Percentiles rank a stretch among this genome's conserved stretches.
phyloP scores from a whole-genome alignment of 1,284 basidiomycete species.

The Lentinula novae-zelandiae region DNA sequence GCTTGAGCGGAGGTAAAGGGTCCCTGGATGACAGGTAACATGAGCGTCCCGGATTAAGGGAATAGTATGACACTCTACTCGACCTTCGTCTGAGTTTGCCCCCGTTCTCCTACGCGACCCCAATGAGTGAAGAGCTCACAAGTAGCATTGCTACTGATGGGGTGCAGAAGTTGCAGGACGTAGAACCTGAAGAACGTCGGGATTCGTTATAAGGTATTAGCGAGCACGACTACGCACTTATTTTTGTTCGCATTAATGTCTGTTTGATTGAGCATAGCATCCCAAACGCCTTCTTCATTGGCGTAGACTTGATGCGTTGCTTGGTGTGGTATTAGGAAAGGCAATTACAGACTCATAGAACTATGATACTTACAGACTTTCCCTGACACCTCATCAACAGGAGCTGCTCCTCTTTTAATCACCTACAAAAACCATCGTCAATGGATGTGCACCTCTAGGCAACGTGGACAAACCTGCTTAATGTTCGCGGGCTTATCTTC shows the following conservation, averaged over 20 bases:
- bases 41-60: background rate
- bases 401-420: constrained; percentile 55
- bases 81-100: constrained; percentile 49
- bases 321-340: constrained; percentile 20
- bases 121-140: constrained; percentile 52
- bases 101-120: constrained; percentile 60
- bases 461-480: constrained; percentile 21
- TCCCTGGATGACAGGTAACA: constrained; percentile 22
- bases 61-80: background rate
- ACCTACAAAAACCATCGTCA: constrained; percentile 22
- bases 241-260: constrained; percentile 59
- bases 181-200: constrained; percentile 43
- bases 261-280: constrained; percentile 71
- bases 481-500: constrained; percentile 31
- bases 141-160: constrained; percentile 34
- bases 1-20: constrained; percentile 32
- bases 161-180: constrained; percentile 59
- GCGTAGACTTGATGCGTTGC: constrained; percentile 56
- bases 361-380: constrained; percentile 40
- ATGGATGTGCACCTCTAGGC: background rate
- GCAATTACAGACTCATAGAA: background rate
- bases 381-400: constrained; percentile 50
- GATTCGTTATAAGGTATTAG: background rate
- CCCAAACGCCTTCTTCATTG: constrained; percentile 48
- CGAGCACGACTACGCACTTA: constrained; percentile 36